These are phyloP conservation scores for Craspedostauros australis DNA, from an alignment of 108 stramenopile genomes.

Conservation along the genomic window DNA sequence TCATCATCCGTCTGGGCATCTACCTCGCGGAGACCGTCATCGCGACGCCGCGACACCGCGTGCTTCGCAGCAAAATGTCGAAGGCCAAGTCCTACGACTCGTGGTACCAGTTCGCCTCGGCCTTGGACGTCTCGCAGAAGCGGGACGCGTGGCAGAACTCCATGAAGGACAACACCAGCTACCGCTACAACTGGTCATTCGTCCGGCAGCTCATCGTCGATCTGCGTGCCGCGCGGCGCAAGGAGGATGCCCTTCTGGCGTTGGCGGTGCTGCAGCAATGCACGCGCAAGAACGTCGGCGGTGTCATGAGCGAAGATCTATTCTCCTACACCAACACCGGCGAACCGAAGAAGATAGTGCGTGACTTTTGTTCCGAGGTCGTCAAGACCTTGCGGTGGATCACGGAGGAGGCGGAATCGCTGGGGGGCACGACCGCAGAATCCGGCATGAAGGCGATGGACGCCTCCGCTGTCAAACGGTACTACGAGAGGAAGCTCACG, in stretches of 20 bases:
- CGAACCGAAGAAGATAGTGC: conserved; percentile 70
- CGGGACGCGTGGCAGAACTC: conserved; percentile 54
- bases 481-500: conserved; percentile 15
- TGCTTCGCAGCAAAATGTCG: conserved; percentile 42
- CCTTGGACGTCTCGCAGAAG: conserved; percentile 68
- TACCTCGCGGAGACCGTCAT: conserved; percentile 52
- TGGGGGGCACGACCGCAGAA: not conserved
- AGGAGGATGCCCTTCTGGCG: conserved; percentile 43
- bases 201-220: conserved; percentile 59
- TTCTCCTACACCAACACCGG: conserved; percentile 79
- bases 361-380: conserved; percentile 73
- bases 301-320: conserved; percentile 83
- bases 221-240: conserved; percentile 49
- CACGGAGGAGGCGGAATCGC: conserved; percentile 29
- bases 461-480: not conserved
- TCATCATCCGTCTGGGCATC: conserved; percentile 60
- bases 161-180: conserved; percentile 24
- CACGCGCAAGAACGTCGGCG: conserved; percentile 87
- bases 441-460: not conserved
- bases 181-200: conserved; percentile 79
- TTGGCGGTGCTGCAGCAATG: conserved; percentile 83
- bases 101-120: conserved; percentile 62
- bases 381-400: conserved; percentile 70
- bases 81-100: conserved; percentile 54
- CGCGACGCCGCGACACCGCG: conserved; percentile 68